These are phyloP conservation scores for Angophora floribunda DNA, from an alignment of 345 rosid species.

Conservation along the genomic window DNA sequence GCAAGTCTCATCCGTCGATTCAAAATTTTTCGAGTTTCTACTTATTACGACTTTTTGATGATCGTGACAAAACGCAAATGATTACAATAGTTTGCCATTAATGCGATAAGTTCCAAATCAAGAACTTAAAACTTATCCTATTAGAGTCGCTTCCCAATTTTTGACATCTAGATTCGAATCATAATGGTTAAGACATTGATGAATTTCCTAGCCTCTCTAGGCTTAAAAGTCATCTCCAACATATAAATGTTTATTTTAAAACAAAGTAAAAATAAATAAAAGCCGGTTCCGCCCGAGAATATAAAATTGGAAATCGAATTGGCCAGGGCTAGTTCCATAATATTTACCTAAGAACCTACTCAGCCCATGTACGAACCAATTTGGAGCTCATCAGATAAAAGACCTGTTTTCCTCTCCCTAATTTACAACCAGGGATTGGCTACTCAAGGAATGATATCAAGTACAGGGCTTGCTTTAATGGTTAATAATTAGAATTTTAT, in stretches of 20 bases:
- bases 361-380: background rate
- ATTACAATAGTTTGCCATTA: background rate
- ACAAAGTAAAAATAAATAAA: background rate
- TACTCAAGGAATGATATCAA: background rate
- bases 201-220: background rate
- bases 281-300: rapidly evolving
- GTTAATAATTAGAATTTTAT: background rate
- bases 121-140: background rate
- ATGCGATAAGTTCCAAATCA: background rate
- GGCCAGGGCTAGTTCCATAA: background rate
- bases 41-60: background rate
- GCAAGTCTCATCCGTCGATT: background rate
- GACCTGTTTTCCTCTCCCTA: background rate
- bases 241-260: background rate
- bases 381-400: too few species aligned
- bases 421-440: background rate
- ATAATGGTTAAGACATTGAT: background rate
- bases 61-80: background rate
- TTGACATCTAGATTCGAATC: background rate
- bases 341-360: too few species aligned
- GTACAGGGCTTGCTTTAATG: background rate
- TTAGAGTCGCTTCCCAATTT: background rate
- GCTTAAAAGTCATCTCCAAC: background rate
- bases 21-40: background rate
- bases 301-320: background rate